Evolutionary conservation across 805 yeast species (phyloP), one percentile per base, ranked within the genome.

Genomic region (Sugiyamaella floridensis): DNA sequence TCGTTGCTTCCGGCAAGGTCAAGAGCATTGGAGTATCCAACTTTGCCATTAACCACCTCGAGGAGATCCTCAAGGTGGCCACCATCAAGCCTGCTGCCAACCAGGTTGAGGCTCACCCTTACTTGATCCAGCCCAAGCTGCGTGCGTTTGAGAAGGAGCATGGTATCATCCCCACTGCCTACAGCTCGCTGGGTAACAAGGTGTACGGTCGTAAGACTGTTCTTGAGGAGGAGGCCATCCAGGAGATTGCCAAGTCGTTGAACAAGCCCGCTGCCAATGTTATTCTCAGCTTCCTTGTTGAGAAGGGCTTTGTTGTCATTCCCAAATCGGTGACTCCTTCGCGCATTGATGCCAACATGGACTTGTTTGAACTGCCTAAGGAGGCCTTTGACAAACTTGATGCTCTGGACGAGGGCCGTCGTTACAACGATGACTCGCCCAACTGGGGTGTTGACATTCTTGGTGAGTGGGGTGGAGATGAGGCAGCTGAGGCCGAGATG

Each of bases 21-120:
- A 77, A 75, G 60, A 75, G 86, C 12, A 80, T 87, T 52, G 96
- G 95, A 47, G 90, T 87, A 14, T 86, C 95, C 8, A 86, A 86
- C 69, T 86, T 76, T 61, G 87, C 88, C 46, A 63, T 67, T 14
- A 69, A 67, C 4, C 88, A 82, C 63, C 65, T 86, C 20, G 76
- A 81, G 53, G 85, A 84, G 63, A 67, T 86, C 45, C 70, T 84
- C 43, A 75, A 76, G 2, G 79, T 64, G 12, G 63, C 67, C 48
- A 58, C 55, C 49, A 57, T 63, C 47, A 74, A 73, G 58, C 89
- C 95, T 0, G 88, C 81, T 1, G 82, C 84, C 40, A 83, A 86
- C 64, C 93, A 87, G 64, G 76, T 86, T 60, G 78, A 74, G 56
- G 70, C 77, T 52, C 78, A 77, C 58, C 81, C 82, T 19, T 78